phyloP scores from a whole-genome alignment of 2,329 filamentous ascomycete genomes.

The Phialophora chinensis region DNA sequence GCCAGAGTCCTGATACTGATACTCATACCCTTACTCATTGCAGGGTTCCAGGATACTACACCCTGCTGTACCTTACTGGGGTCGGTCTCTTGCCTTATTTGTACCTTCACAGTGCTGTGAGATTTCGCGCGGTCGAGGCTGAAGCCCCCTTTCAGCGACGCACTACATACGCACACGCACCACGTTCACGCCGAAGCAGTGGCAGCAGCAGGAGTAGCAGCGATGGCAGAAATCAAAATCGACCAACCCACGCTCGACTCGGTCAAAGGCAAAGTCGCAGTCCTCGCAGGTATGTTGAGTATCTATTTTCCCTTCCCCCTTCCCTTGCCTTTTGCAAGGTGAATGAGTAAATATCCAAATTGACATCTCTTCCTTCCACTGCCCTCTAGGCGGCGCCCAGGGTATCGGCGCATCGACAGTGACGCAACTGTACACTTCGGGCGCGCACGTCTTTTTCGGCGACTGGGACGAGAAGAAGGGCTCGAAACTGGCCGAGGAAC shows the following conservation, averaged over 20 bases:
- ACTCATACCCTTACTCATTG: background rate
- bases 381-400: slow-evolving; percentile 44
- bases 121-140: background rate
- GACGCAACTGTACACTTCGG: slow-evolving; percentile 46
- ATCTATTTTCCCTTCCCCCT: background rate
- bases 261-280: slow-evolving; percentile 34
- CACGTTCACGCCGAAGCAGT: background rate
- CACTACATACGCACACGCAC: background rate
- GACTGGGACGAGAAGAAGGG: slow-evolving; percentile 44
- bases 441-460: slow-evolving; percentile 54
- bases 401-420: slow-evolving; percentile 55
- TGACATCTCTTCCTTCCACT: background rate
- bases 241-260: slow-evolving; percentile 28
- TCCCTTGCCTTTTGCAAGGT: too few species aligned
- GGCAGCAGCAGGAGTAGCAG: background rate
- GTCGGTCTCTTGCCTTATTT: background rate
- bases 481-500: slow-evolving; percentile 37
- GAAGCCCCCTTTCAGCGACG: background rate
- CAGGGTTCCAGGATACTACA: background rate
- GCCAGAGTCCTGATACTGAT: background rate
- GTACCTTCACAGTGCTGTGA: background rate
- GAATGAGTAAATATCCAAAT: too few species aligned
- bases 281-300: slow-evolving; percentile 29
- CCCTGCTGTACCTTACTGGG: background rate
- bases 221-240: slow-evolving; percentile 24